A percentile compares a stretch with the other conserved stretches of the same genome.
These are phyloP conservation scores for Lophium mytilinum DNA, from an alignment of 495 filamentous ascomycete genomes.

Conservation along the genomic window DNA sequence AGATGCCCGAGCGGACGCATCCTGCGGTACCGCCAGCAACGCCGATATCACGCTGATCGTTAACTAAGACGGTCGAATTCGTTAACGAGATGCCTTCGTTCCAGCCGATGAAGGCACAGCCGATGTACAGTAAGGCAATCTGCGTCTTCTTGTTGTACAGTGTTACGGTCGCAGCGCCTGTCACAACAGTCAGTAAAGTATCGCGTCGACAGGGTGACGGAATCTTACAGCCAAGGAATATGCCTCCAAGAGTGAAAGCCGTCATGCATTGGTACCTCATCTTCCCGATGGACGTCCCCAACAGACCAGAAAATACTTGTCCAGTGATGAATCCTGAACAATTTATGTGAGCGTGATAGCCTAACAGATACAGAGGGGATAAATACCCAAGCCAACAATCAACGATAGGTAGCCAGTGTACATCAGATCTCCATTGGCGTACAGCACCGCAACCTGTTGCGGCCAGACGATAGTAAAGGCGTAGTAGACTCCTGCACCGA, in stretches of 20 bases:
- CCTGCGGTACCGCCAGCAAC: constrained; percentile 8
- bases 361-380: background rate
- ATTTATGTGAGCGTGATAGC: background rate
- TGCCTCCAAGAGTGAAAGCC: constrained; percentile 3
- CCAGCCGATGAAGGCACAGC: constrained; percentile 13
- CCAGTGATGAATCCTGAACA: constrained; percentile 1
- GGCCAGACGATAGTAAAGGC: constrained; percentile 17
- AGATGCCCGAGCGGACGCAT: constrained; percentile 14
- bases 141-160: background rate
- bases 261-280: constrained; percentile 7
- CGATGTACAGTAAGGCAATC: constrained; percentile 2
- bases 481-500: constrained; percentile 17
- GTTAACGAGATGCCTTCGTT: constrained; percentile 7
- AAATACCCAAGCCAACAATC: background rate
- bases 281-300: constrained; percentile 6
- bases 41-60: constrained; percentile 8
- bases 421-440: background rate
- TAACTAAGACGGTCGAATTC: background rate
- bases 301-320: constrained; percentile 2
- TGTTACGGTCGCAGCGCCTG: background rate
- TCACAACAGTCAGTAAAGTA: background rate
- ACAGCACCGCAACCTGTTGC: background rate
- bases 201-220: background rate
- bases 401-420: too few species aligned
- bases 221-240: constrained; percentile 2